Conservation (phyloP, 2,329 filamentous ascomycete genomes). For the Pseudogymnoascus sp. region DNA sequence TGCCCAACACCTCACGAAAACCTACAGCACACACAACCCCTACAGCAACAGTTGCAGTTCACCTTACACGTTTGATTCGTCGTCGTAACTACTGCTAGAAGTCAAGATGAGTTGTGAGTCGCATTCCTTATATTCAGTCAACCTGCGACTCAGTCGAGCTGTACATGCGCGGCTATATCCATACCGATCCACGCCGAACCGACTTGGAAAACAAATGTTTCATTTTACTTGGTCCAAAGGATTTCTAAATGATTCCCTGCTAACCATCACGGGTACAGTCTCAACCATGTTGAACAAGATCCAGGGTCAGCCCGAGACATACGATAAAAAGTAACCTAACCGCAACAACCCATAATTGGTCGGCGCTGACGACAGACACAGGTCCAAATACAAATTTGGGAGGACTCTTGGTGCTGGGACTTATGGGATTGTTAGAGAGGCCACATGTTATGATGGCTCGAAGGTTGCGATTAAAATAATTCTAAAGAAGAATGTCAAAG, state of each 20-base stretch:
- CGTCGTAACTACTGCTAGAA: conserved; percentile 13
- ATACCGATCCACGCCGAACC: neutral
- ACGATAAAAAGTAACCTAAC: conserved; percentile 78
- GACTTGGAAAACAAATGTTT: conserved; percentile 3
- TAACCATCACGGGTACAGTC: conserved; percentile 43
- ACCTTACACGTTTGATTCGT: conserved; percentile 13
- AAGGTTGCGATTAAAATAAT: conserved; percentile 98
- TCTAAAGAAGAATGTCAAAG: conserved; percentile 97
- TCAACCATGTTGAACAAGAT: conserved; percentile 89
- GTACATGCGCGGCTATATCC: neutral
- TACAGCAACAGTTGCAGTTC: neutral
- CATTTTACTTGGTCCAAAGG: neutral
- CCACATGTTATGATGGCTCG: conserved; percentile 73
- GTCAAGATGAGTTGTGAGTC: conserved; percentile 29
- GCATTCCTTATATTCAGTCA: neutral
- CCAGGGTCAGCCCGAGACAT: conserved; percentile 92
- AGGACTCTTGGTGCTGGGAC: conserved; percentile 91
- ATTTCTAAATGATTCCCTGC: neutral
- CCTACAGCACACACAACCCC: neutral
- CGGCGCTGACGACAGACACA: conserved; percentile 32
- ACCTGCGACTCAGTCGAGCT: neutral
- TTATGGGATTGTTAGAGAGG: conserved; percentile 96
- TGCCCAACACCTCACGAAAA: neutral
- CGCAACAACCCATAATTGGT: conserved; percentile 6
- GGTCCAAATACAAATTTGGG: conserved; percentile 83